Conservation (phyloP, 208 protist species). For the Leishmania turanica region DNA sequence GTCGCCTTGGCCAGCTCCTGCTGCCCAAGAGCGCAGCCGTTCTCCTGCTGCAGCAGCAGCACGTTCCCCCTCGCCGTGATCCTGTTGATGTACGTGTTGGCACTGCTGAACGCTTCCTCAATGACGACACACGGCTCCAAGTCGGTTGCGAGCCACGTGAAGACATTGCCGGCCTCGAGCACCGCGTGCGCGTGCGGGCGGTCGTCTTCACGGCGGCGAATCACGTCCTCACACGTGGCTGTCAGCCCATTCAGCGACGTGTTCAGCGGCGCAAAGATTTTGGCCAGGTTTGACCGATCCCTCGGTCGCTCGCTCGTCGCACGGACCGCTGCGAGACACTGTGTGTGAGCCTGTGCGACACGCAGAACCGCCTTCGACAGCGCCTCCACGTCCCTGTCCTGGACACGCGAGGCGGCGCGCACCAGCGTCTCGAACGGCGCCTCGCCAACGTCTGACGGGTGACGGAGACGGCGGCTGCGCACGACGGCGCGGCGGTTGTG, state of each 20-base stretch:
- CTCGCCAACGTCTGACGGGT: constrained; percentile 29
- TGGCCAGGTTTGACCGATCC: not conserved
- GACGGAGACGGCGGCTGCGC: constrained; percentile 26
- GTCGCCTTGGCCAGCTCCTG: constrained; percentile 21
- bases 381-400: constrained; percentile 23
- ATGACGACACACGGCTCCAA: constrained; percentile 23
- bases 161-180: constrained; percentile 38
- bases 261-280: constrained; percentile 39
- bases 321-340: constrained; percentile 29
- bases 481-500: constrained; percentile 21
- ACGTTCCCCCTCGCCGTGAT: constrained; percentile 36
- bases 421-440: constrained; percentile 24
- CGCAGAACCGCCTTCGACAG: constrained; percentile 19
- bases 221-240: constrained; percentile 25
- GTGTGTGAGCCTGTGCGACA: constrained; percentile 30
- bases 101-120: constrained; percentile 32
- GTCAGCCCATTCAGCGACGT: constrained; percentile 33
- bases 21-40: constrained; percentile 1
- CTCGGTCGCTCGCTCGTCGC: constrained; percentile 16
- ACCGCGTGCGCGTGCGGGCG: constrained; percentile 33
- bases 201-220: constrained; percentile 21
- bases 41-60: constrained; percentile 17
- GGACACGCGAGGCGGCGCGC: constrained; percentile 13
- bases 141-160: constrained; percentile 35
- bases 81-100: constrained; percentile 34